Conservation (phyloP, 129 eudicot genomes). For the Tagetes patula region DNA sequence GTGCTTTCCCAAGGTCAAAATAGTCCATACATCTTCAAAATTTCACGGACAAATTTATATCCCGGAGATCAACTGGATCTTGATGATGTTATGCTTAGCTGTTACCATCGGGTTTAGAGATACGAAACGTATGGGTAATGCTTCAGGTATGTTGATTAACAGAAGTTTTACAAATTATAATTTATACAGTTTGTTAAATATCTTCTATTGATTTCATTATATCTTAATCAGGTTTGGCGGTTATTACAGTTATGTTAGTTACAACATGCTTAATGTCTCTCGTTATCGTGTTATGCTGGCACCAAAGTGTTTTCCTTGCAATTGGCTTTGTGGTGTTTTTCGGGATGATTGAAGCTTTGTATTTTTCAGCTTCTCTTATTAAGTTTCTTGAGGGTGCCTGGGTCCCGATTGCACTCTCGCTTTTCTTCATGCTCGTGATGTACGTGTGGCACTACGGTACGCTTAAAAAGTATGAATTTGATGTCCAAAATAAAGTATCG, state of each 20-base stretch:
- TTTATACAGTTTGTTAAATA: neutral
- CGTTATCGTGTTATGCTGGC: conserved; percentile 88
- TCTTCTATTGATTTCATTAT: conserved; percentile 1
- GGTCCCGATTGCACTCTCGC: conserved; percentile 84
- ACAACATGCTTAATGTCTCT: conserved; percentile 95
- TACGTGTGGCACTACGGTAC: conserved; percentile 90
- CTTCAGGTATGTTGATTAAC: conserved; percentile 65
- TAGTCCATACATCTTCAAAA: conserved; percentile 85
- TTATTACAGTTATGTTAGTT: conserved; percentile 92
- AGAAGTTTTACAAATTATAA: neutral
- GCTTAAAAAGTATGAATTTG: conserved; percentile 71
- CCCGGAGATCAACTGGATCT: conserved; percentile 88
- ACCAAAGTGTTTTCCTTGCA: conserved; percentile 59
- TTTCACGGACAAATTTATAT: conserved; percentile 92
- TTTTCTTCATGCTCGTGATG: conserved; percentile 73
- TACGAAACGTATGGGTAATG: conserved; percentile 84
- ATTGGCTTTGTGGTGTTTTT: conserved; percentile 63
- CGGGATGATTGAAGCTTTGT: conserved; percentile 79
- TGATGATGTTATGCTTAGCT: conserved; percentile 87
- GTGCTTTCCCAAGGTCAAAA: conserved; percentile 87
- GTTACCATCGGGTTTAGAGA: conserved; percentile 93
- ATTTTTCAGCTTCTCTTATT: conserved; percentile 86
- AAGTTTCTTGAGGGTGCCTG: conserved; percentile 98
- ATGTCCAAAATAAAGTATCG: conserved; percentile 89
- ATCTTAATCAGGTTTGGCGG: conserved; percentile 75